Conservation (phyloP, 2,329 filamentous ascomycete genomes). For the Penicillium concentricum region DNA sequence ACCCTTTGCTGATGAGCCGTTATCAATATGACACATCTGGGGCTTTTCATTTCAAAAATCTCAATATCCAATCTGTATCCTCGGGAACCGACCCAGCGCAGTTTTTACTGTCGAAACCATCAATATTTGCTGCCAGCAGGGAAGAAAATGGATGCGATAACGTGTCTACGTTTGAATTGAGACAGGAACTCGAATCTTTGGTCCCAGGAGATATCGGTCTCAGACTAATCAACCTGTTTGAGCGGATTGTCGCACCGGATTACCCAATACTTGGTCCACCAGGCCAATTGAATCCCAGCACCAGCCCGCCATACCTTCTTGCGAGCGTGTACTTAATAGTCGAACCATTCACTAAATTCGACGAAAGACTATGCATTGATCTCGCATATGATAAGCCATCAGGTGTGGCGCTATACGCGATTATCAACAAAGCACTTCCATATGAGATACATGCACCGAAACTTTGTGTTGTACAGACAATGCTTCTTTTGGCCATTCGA, state of each 20-base stretch:
- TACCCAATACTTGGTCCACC: neutral
- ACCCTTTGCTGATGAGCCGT: neutral
- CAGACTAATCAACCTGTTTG: neutral
- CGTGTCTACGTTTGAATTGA: neutral
- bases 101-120: slow-evolving; percentile 1
- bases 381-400: slow-evolving; percentile 6
- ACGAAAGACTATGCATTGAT: slow-evolving; percentile 4
- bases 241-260: neutral
- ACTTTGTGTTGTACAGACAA: neutral
- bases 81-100: neutral
- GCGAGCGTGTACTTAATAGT: slow-evolving; percentile 2
- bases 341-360: slow-evolving; percentile 4
- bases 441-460: slow-evolving; percentile 2
- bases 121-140: neutral
- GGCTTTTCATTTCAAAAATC: slow-evolving; percentile 2
- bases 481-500: slow-evolving; percentile 6
- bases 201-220: neutral
- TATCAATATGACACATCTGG: neutral
- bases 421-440: slow-evolving; percentile 1
- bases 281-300: neutral
- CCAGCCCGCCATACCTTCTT: neutral
- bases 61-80: neutral
- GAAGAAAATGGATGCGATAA: slow-evolving; percentile 1
- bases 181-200: neutral
- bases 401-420: neutral